A percentile compares a stretch with the other conserved stretches of the same genome.
These are phyloP conservation scores for Teunomyces atbi DNA, from an alignment of 805 yeast species.

Conservation along the genomic window DNA sequence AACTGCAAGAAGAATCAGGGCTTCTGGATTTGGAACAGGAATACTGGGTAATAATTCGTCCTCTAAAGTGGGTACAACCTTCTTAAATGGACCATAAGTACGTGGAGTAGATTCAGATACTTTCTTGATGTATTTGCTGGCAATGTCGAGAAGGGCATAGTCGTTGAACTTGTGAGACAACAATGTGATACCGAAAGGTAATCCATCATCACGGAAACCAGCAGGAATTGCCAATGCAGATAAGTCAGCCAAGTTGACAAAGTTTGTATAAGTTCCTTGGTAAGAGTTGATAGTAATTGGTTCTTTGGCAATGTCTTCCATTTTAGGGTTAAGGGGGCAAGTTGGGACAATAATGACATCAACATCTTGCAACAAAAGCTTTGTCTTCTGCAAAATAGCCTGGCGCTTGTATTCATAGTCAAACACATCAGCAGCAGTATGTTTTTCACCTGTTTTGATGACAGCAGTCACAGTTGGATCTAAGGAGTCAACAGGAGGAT, in stretches of 20 bases:
- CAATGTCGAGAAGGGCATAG: slow-evolving; percentile 82
- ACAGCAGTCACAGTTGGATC: slow-evolving; percentile 83
- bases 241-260: slow-evolving; percentile 90
- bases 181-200: slow-evolving; percentile 89
- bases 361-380: slow-evolving; percentile 50
- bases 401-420: slow-evolving; percentile 86
- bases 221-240: slow-evolving; percentile 90
- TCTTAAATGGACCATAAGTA: slow-evolving; percentile 52
- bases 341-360: slow-evolving; percentile 91
- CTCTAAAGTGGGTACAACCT: slow-evolving; percentile 30
- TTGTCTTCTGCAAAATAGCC: slow-evolving; percentile 66
- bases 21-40: slow-evolving; percentile 43
- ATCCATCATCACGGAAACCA: slow-evolving; percentile 78
- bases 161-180: slow-evolving; percentile 82
- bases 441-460: slow-evolving; percentile 73
- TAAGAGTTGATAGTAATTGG: slow-evolving; percentile 81
- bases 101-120: slow-evolving; percentile 48
- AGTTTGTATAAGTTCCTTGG: slow-evolving; percentile 98
- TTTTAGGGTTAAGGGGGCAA: slow-evolving; percentile 87
- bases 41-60: slow-evolving; percentile 47
- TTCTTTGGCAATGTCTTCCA: slow-evolving; percentile 67
- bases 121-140: slow-evolving; percentile 61
- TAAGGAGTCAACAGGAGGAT: slow-evolving; percentile 66
- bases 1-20: slow-evolving; percentile 73
- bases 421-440: slow-evolving; percentile 80